Conservation (phyloP, 164 flowering plant species). For the Protea cynaroides region DNA sequence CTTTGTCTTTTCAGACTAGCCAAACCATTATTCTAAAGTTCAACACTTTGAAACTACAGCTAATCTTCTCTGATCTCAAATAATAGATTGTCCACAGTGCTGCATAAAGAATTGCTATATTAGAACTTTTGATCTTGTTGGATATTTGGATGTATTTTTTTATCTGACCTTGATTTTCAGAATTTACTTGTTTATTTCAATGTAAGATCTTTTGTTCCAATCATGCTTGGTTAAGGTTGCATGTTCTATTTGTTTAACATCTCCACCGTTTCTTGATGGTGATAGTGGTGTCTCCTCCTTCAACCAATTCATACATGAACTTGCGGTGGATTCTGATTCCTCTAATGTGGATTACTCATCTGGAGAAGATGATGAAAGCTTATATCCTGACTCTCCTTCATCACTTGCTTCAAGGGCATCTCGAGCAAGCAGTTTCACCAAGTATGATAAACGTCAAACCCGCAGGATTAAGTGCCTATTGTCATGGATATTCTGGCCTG, state of each 20-base stretch:
- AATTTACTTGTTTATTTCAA: background rate
- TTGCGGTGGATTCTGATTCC: conserved; percentile 77
- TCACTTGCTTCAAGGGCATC: conserved; percentile 65
- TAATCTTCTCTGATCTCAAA: background rate
- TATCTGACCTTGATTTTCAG: background rate
- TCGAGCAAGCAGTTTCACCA: conserved; percentile 39
- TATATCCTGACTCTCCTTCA: conserved; percentile 47
- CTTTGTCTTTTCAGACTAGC: too few species aligned
- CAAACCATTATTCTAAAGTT: too few species aligned
- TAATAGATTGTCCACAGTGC: too few species aligned
- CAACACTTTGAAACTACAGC: too few species aligned
- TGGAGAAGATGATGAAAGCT: conserved; percentile 54
- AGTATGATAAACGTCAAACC: conserved; percentile 36
- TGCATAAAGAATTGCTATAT: background rate
- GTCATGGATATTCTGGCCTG: conserved; percentile 67
- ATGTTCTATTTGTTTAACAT: conserved; percentile 5
- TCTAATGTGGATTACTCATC: conserved; percentile 64
- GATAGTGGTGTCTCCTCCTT: conserved; percentile 94
- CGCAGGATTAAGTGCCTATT: conserved; percentile 47
- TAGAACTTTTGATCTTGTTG: background rate
- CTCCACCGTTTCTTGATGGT: conserved; percentile 16
- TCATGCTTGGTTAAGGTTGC: background rate
- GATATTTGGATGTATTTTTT: background rate
- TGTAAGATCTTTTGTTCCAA: background rate
- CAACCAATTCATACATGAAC: conserved; percentile 86